A percentile compares a stretch with the other conserved stretches of the same genome.
phyloP scores from a whole-genome alignment of 1,139 yeast genomes.

The Blastobotrys raffinosifermentans region DNA sequence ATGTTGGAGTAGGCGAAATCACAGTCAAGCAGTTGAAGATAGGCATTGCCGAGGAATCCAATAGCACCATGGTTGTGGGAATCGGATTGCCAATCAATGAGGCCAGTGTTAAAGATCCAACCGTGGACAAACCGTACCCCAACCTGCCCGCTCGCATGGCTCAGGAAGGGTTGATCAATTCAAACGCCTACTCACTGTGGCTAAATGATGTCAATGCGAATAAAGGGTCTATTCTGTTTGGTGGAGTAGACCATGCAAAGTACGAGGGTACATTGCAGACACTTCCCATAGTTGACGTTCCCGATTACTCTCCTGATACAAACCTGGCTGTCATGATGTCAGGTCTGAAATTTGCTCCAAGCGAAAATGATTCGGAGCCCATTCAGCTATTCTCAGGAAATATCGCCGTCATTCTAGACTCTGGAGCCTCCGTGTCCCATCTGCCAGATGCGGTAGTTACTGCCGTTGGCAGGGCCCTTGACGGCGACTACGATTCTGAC shows the following conservation, averaged over 20 bases:
- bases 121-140: conserved; percentile 24
- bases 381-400: conserved; percentile 8
- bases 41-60: conserved; percentile 42
- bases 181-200: conserved; percentile 49
- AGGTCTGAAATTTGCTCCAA: neutral
- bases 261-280: conserved; percentile 40
- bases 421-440: conserved; percentile 33
- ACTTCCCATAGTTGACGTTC: conserved; percentile 21
- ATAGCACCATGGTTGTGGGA: conserved; percentile 14
- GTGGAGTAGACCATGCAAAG: conserved; percentile 53
- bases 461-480: conserved; percentile 18
- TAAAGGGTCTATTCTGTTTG: conserved; percentile 49
- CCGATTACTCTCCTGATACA: neutral
- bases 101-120: conserved; percentile 1
- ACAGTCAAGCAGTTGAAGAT: conserved; percentile 34
- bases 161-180: conserved; percentile 42
- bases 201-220: conserved; percentile 40
- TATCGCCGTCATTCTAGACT: conserved; percentile 27
- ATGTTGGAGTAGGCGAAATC: conserved; percentile 34
- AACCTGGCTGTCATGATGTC: neutral
- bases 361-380: conserved; percentile 7
- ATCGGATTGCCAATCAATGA: conserved; percentile 19
- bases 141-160: conserved; percentile 45
- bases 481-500: conserved; percentile 16
- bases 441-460: conserved; percentile 21